Base-by-base conservation (phyloP, 106 monocot genomes). In the Dendrobium officinale region DNA sequence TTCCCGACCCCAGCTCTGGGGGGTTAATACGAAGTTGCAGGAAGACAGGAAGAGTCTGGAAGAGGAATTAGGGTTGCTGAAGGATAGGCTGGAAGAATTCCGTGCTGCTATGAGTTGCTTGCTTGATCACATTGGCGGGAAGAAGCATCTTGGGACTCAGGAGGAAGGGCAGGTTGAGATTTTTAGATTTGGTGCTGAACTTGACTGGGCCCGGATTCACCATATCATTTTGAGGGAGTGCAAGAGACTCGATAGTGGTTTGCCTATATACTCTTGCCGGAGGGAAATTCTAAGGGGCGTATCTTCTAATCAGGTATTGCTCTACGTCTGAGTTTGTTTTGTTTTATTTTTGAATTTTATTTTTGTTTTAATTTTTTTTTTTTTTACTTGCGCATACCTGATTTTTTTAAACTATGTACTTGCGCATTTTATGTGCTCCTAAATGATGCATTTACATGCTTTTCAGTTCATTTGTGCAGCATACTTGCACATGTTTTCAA, bases 221-320 rank as follows among this genome's bases (percentile, higher is more conserved):
- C 61, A 70, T 33, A 27, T 86, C 22, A 74, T 88, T 77, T 24
- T 78, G 51, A 79, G 90, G 80, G 90, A 91, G 72, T 84, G 84
- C 75, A 72, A 84, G 78, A 81, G 90, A 85, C 84, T 91, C 6
- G 81, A 82, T 16, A 73, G 82, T 54, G 85, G 88, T 17, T 72
- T 91, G 67, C 90, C 90, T 9, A 86, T 91, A 1, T 91, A 88
- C 78, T 77, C 84, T 79, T 86, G 18, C 81, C 82, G 87, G 77
- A 89, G 79, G 75, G 85, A 86, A 77, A 89, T 89, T 79, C 84
- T 89, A 3, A 73, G 26, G 31, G 4, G 31, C 16, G 75, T 90
- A 3, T 77, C 75, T 45, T 47, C 43, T n/a, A 85, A 88, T 61
- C 90, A 90, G 90, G 90, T 42, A 67, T 75, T 41, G 19, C 7